Conservation (phyloP, 2,329 filamentous ascomycete genomes). For the Diplodia seriata region DNA sequence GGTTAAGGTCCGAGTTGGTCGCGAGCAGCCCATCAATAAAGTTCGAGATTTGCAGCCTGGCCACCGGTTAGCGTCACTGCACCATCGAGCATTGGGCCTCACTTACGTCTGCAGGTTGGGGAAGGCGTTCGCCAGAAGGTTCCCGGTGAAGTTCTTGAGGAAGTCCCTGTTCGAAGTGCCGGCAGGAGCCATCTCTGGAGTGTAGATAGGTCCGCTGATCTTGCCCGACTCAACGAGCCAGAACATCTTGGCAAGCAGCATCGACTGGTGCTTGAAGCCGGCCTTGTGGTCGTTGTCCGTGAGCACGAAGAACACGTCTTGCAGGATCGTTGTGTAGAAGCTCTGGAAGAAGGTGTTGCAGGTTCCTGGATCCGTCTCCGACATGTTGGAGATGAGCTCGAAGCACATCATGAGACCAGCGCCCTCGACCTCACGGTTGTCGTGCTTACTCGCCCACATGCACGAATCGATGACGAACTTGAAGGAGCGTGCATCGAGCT, state of each 20-base stretch:
- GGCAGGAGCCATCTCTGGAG: constrained; percentile 77
- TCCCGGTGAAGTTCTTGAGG: constrained; percentile 84
- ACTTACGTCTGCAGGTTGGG: constrained; percentile 88
- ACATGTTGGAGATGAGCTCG: constrained; percentile 96
- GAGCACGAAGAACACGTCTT: constrained; percentile 97
- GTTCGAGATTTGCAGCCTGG: constrained; percentile 80
- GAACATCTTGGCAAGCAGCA: constrained; percentile 93
- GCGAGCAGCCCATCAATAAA: constrained; percentile 92
- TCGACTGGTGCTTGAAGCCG: constrained; percentile 96
- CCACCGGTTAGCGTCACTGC: constrained; percentile 41
- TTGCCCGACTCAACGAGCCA: constrained; percentile 91
- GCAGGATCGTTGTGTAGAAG: constrained; percentile 93
- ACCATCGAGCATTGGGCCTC: background rate
- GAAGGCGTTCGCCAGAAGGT: constrained; percentile 86
- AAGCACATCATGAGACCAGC: constrained; percentile 98
- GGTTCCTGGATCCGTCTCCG: constrained; percentile 83
- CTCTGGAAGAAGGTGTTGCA: constrained; percentile 97
- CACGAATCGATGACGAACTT: constrained; percentile 99
- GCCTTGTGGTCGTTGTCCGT: constrained; percentile 99
- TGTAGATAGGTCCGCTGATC: constrained; percentile 91
- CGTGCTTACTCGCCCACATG: constrained; percentile 99
- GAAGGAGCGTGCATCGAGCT: constrained; percentile 95
- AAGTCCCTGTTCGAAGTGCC: constrained; percentile 93
- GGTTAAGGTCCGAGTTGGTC: constrained; percentile 85
- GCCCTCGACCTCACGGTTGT: constrained; percentile 96